These are phyloP conservation scores for Tetracladium setigerum DNA, from an alignment of 495 filamentous ascomycete genomes.

Conservation along the genomic window DNA sequence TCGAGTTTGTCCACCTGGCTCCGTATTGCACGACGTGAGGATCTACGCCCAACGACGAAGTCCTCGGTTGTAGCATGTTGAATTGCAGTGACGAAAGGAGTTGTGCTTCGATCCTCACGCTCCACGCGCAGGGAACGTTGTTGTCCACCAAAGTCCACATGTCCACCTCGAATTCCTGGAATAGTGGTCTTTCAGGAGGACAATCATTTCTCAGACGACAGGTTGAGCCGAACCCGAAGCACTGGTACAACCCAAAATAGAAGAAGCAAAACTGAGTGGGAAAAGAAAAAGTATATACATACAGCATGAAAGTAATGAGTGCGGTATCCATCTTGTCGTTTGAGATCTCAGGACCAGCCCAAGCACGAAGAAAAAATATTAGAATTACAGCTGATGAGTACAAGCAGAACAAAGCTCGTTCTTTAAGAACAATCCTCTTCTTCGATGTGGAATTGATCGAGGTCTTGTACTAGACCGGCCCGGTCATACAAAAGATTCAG, in stretches of 20 bases:
- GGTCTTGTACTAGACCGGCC: constrained; percentile 13
- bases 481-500: background rate
- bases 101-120: no score
- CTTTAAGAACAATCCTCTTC: background rate
- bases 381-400: background rate
- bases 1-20: no score
- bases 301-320: constrained; percentile 24
- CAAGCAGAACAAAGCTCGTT: background rate
- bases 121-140: no score
- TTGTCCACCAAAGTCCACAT: no score
- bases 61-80: no score
- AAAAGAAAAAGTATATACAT: constrained; percentile 8
- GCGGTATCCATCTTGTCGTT: constrained; percentile 19
- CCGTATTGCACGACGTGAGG: no score
- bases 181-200: no score
- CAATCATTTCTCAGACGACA: no score
- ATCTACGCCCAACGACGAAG: no score
- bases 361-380: background rate
- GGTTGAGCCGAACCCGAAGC: no score
- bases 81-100: no score
- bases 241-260: background rate
- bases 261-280: background rate
- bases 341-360: constrained; percentile 13
- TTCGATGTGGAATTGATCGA: constrained; percentile 8
- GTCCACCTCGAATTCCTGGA: no score